Evolutionary conservation across 2,329 filamentous ascomycete species (phyloP).

Genomic region (Phialocephala sp.): DNA sequence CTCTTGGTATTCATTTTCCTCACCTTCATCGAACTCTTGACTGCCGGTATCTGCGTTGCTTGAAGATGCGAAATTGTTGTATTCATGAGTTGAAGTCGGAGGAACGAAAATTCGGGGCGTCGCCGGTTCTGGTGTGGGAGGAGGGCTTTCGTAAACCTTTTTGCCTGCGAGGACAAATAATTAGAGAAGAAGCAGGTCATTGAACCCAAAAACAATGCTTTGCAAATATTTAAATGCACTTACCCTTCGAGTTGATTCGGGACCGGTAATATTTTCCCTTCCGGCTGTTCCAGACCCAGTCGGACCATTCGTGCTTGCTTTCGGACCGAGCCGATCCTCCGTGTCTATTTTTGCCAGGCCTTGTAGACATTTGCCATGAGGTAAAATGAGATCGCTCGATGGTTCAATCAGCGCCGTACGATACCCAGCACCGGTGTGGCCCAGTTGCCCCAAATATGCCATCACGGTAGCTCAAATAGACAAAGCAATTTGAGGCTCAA

Average conservation of each 20-base stretch:
- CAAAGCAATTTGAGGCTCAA: background rate
- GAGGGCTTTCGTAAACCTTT: background rate
- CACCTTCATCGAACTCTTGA: background rate
- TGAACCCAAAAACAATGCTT: background rate
- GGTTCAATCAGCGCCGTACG: background rate
- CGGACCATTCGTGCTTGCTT: background rate
- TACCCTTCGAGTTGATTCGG: background rate
- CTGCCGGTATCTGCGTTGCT: background rate
- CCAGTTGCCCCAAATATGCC: background rate
- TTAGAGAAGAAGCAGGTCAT: background rate
- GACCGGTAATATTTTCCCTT: background rate
- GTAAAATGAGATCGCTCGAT: background rate
- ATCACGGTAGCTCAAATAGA: background rate
- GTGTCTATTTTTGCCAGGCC: background rate
- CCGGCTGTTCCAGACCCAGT: background rate
- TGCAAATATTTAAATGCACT: background rate
- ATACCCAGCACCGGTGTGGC: background rate
- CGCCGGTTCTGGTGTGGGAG: background rate
- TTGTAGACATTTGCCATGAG: background rate
- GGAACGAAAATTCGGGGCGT: background rate
- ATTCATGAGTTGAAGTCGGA: background rate
- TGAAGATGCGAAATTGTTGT: background rate
- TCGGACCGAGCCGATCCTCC: slow-evolving; percentile 1
- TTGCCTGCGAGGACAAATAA: background rate
- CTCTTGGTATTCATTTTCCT: background rate